Evolutionary conservation across 495 filamentous ascomycete species (phyloP), one percentile per base, ranked within the genome.

Genomic region (Copromyces sp.): DNA sequence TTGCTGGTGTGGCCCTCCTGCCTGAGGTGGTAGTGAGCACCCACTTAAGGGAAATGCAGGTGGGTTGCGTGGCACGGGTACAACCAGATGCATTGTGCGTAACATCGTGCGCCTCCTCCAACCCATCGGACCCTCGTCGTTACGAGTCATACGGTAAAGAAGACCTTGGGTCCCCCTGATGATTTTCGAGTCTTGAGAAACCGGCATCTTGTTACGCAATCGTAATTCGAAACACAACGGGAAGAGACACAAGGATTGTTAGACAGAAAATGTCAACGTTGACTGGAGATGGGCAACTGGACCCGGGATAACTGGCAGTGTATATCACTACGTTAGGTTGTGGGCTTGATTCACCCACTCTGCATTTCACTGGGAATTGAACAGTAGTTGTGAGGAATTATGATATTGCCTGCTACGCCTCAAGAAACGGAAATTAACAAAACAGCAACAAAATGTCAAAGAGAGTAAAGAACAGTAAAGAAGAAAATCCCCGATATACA

Each of bases 371-470:
- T 47, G 17, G 8, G n/a, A 9, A 47, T 9, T 37, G 44, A n/a
- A n/a, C 11, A 9, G n/a, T 47, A 47, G 44, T 20, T 4, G 44
- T 20, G 20, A 9, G n/a, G n/a, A 47, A 11, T 11, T 24, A 24
- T 24, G 9, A 12, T 24, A 24, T 24, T 53, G 45, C 4, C 44
- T n/a, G 20, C 45, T 53, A 53, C 45, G 35, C 20, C 9, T 53
- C 24, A 24, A 73, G 42, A 68, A 41, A 69, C 45, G 20, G n/a
- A 17, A 70, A 69, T 1, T 59, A 38, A 74, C 59, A 72, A 20
- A 72, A 72, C 39, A 73, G 24, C 53, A 72, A 44, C 61, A 74
- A 42, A 69, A 73, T 61, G 59, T 72, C 32, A 16, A 73, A 42
- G 71, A 32, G 68, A 74, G 42, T 39, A 71, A 65, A 70, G 11